Evolutionary conservation across 345 rosid genomes (phyloP), one percentile per base, ranked within the genome.

Genomic region (Luvunga scandens): DNA sequence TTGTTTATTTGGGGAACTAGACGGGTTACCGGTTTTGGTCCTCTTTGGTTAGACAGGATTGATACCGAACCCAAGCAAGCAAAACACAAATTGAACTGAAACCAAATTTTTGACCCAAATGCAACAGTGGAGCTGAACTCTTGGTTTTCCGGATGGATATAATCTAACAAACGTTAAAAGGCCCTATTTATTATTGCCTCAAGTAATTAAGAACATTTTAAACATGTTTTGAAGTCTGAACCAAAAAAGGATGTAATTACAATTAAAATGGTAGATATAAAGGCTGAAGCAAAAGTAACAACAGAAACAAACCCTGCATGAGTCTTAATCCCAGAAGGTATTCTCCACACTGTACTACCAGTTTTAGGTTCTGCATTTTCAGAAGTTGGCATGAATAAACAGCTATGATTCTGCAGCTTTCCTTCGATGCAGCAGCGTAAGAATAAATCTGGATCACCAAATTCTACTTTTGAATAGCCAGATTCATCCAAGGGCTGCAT

Each of bases 371-470:
- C 78, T 2, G 67, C 64, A 73, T 48, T 3, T 25, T 75, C 84
- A 18, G 36, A 12, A n/a, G 71, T 70, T 50, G 87, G 84, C 78
- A 81, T 34, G 62, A 86, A 83, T 65, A 83, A 70, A 80, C 92
- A 92, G 36, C 87, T 78, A 56, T 80, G 77, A 6, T 76, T 74
- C 39, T 33, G 77, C 39, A 10, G 76, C 34, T 63, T 62, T 39
- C 38, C 45, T 83, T 87, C 94, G 89, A 91, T 50, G 81, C 59
- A 27, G 83, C 90, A 91, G 69, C 83, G 68, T 74, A 89, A 25
- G 79, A 92, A 85, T 53, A 89, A 25, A 83, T 90, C 93, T 33
- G 95, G 95, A 33, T 81, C 82, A n/a, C 87, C 89, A 75, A 92
- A 90, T 80, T 84, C 85, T 53, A 91, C 89, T 34, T 25, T 75